Percentiles rank a stretch among this genome's conserved stretches.
Evolutionary conservation across 2,329 filamentous ascomycete genomes (phyloP).

Genomic region (Ustulina deusta): DNA sequence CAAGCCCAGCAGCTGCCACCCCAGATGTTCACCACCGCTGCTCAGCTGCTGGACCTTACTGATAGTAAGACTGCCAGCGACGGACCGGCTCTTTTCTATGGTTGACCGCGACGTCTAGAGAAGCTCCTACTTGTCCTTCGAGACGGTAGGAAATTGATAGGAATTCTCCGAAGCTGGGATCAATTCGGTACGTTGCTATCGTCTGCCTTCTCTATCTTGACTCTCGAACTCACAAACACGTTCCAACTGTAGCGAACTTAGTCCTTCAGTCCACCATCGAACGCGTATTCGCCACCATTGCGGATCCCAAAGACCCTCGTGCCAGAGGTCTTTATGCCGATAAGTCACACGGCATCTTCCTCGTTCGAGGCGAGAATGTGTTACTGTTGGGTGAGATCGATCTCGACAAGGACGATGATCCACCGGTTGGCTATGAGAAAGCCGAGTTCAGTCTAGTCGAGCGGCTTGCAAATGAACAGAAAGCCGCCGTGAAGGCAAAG

Average conservation of each 20-base stretch:
- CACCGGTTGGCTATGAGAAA: conserved; percentile 74
- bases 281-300: conserved; percentile 74
- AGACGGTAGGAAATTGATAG: conserved; percentile 93
- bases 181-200: conserved; percentile 81
- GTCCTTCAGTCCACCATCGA: conserved; percentile 94
- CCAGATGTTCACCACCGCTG: conserved; percentile 98
- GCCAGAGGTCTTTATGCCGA: conserved; percentile 79
- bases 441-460: conserved; percentile 78
- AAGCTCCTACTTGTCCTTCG: conserved; percentile 93
- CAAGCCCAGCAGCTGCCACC: conserved; percentile 77
- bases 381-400: conserved; percentile 95
- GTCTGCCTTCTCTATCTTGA: not conserved
- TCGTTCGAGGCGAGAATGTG: conserved; percentile 97
- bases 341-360: conserved; percentile 85
- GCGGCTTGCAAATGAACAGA: conserved; percentile 78
- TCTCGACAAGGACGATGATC: conserved; percentile 92
- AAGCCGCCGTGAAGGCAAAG: conserved; percentile 73
- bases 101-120: conserved; percentile 68
- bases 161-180: conserved; percentile 94
- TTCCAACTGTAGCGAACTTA: conserved; percentile 77
- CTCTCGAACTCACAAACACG: conserved; percentile 9
- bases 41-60: conserved; percentile 93
- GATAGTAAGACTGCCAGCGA: conserved; percentile 77
- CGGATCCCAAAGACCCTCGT: conserved; percentile 51
- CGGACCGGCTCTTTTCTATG: conserved; percentile 20